phyloP scores from a whole-genome alignment of 2,329 filamentous ascomycete species.

The Aspergillus sp. region DNA sequence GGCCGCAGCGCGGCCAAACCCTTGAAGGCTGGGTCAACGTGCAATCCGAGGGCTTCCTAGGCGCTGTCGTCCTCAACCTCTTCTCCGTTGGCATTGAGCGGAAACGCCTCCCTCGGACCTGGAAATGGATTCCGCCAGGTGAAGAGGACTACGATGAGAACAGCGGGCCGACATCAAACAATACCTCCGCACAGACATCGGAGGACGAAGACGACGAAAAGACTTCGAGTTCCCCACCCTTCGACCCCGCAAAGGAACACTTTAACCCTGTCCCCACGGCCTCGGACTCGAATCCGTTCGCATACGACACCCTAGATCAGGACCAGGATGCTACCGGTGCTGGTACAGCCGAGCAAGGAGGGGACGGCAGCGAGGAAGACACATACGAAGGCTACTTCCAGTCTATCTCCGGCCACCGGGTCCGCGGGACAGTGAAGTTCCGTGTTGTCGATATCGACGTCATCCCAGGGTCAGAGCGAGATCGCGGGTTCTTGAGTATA shows the following conservation, averaged over 20 bases:
- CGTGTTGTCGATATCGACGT: slow-evolving; percentile 79
- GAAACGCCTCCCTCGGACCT: slow-evolving; percentile 70
- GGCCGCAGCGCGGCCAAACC: slow-evolving; percentile 69
- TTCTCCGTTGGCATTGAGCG: slow-evolving; percentile 89
- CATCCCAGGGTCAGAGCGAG: slow-evolving; percentile 66
- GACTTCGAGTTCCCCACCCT: slow-evolving; percentile 16
- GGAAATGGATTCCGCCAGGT: slow-evolving; percentile 74
- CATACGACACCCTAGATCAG: slow-evolving; percentile 6
- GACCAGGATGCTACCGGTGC: slow-evolving; percentile 28
- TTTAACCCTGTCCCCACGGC: slow-evolving; percentile 39
- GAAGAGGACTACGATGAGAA: slow-evolving; percentile 27
- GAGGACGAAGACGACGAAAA: slow-evolving; percentile 29
- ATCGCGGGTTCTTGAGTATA: slow-evolving; percentile 77
- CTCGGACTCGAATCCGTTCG: slow-evolving; percentile 31
- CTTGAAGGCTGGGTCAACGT: slow-evolving; percentile 82
- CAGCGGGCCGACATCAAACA: not conserved
- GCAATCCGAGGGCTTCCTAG: slow-evolving; percentile 84
- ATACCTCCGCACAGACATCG: slow-evolving; percentile 14
- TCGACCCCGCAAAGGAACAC: slow-evolving; percentile 40
- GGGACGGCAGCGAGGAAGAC: slow-evolving; percentile 52
- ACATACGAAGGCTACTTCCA: slow-evolving; percentile 71
- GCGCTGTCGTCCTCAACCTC: slow-evolving; percentile 83
- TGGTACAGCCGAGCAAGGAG: slow-evolving; percentile 17
- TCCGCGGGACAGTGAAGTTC: slow-evolving; percentile 72
- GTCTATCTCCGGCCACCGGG: slow-evolving; percentile 66